Base-by-base conservation (phyloP, 345 rosid species). In the Murraya paniculata region DNA sequence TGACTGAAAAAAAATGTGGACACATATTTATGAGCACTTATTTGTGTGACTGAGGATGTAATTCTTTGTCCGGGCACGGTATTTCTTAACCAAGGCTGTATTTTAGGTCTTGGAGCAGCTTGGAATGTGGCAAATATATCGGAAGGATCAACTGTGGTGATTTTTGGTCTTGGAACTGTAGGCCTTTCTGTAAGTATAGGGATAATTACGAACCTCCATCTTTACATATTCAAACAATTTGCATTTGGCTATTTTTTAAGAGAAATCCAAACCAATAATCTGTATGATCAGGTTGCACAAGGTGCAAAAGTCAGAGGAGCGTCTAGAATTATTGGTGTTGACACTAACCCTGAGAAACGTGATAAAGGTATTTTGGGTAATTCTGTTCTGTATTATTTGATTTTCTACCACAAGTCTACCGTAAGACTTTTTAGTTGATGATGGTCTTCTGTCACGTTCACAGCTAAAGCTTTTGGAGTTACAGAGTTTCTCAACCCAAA, bases 151-250 rank as follows among this genome's bases (percentile, higher is more conserved):
- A 90, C 86, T 16, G 97, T 93, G 57, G 97, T 80, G 57, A 89
- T 95, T 75, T 95, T 93, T 68, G 98, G 98, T 61, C 97, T 95
- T 41, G 99, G 98, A 75, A 92, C 98, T 21, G 94, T 95, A 0
- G 99, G 99, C 76, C 96, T 95, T 69, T 90, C 98, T 35, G 98
- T 93, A 86, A 88, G 99, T 85, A 67, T 68, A 19, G 16, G 45
- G 24, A 55, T 50, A 66, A 38, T 13, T 48, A 24, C 35, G 7
- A 56, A 45, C n/a, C 5, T 39, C 22, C 36, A 8, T 22, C 78
- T 60, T 4, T 30, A 30, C 61, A 60, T 28, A 19, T 14, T 21
- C 24, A 53, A 62, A 57, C 33, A 66, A 30, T 16, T 61, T 21
- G 22, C 58, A 53, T 28, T 61, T 28, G 19, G 4, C 45, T 41